Evolutionary conservation across 352 stramenopile genomes (phyloP), one percentile per base, ranked within the genome.

Genomic region (Globisporangium lucens): DNA sequence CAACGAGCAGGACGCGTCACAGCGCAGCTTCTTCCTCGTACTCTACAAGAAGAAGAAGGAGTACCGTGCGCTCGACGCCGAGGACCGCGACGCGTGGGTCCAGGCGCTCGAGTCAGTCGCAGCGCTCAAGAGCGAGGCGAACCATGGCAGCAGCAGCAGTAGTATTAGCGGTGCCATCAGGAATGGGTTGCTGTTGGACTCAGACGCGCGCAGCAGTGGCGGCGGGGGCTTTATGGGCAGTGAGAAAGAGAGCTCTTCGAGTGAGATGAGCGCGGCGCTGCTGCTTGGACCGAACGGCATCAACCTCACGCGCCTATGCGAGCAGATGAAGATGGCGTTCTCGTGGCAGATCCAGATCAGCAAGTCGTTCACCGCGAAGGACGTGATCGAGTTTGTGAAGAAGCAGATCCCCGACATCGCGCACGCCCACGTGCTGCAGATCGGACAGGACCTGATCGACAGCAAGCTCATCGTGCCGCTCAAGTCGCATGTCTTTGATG

Each of bases 21-120:
- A 86, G n/a, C 74, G 82, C 20, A 61, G 74, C 13, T 88, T 95
- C 53, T 71, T 75, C 27, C 58, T 95, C 30, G 74, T 83, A 58
- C 49, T 94, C 20, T 91, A 88, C 53, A 89, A 87, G 65, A 89
- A 91, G 69, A 89, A 84, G 69, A 95, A 91, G 33, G 84, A 94
- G 52, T 91, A 88, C 35, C 71, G 85, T 63, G 83, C 87, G 10
- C 74, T 71, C 13, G 85, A 58, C 13, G 72, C 73, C 6, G 80
- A 89, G 3, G 87, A 93, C 8, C 73, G 85, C 27, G 80, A 93
- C 57, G 74, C 69, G n/a, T 95, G 87, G 87, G 64, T 93, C 52
- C 67, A 75, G 30, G 85, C 82, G 56, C 61, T 95, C 5, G 73
- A 82, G 43, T 85, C 80, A 0, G 78, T 93, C n/a, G 74, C 82